phyloP scores from a whole-genome alignment of 1,139 yeast species.

The Hanseniaspora sp. region DNA sequence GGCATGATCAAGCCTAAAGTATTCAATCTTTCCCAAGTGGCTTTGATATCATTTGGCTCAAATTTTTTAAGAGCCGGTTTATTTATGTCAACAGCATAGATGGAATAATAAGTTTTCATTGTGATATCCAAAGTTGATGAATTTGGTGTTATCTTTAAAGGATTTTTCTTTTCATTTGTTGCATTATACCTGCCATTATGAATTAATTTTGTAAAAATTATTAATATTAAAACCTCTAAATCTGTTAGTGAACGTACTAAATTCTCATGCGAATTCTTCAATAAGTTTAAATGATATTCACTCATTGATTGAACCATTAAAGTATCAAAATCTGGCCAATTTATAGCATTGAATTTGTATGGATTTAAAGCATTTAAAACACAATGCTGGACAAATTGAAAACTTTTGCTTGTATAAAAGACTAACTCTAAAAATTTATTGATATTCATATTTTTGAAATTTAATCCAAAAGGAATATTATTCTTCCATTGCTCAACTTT shows the following conservation, averaged over 20 bases:
- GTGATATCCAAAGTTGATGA: neutral
- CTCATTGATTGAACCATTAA: neutral
- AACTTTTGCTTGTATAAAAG: conserved; percentile 22
- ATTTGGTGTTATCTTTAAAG: neutral
- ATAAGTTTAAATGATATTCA: conserved; percentile 25
- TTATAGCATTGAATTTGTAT: neutral
- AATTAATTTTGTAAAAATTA: conserved; percentile 64
- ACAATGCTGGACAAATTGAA: conserved; percentile 19
- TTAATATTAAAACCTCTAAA: conserved; percentile 54
- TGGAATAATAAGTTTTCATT: conserved; percentile 37
- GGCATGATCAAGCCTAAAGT: conserved; percentile 26
- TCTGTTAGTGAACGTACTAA: conserved; percentile 45
- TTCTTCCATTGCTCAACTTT: neutral
- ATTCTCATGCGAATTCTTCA: conserved; percentile 22
- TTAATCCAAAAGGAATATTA: neutral
- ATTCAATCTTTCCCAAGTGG: conserved; percentile 42
- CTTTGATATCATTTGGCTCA: conserved; percentile 40
- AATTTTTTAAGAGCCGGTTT: conserved; percentile 39
- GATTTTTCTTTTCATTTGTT: neutral
- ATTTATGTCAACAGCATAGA: conserved; percentile 29
- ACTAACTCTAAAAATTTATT: conserved; percentile 44
- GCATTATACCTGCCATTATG: conserved; percentile 27
- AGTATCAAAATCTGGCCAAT: neutral
- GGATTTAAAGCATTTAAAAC: conserved; percentile 14
- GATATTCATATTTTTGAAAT: conserved; percentile 35